A percentile compares a stretch with the other conserved stretches of the same genome.
These are phyloP conservation scores for Darksidea phi DNA, from an alignment of 495 filamentous ascomycete genomes.

Conservation along the genomic window DNA sequence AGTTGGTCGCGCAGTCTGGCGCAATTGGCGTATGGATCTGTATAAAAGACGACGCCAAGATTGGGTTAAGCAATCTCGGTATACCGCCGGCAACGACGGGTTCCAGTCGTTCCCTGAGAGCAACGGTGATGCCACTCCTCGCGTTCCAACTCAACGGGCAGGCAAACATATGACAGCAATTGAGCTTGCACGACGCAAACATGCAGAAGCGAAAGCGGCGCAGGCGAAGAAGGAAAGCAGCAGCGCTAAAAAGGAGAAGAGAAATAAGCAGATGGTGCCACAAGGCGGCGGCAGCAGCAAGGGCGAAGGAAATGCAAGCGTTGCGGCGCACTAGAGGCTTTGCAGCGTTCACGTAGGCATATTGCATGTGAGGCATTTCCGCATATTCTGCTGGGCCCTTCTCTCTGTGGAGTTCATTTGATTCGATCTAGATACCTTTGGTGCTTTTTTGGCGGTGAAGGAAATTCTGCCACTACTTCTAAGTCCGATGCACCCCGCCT, in stretches of 20 bases:
- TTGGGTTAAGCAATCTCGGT: conserved; percentile 70
- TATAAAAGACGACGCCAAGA: conserved; percentile 68
- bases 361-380: too few relatives aligned
- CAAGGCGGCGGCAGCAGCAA: not conserved
- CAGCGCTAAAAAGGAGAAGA: conserved; percentile 12
- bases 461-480: not conserved
- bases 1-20: conserved; percentile 80
- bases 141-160: conserved; percentile 3
- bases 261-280: not conserved
- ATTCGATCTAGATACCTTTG: not conserved
- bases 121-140: conserved; percentile 14
- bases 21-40: conserved; percentile 87
- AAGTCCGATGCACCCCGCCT: too few relatives aligned
- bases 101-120: conserved; percentile 43
- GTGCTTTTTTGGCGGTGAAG: conserved; percentile 9
- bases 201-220: conserved; percentile 39
- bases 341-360: not conserved
- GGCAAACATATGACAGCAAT: conserved; percentile 38
- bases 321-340: conserved; percentile 2
- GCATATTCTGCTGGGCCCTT: not conserved
- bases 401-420: not conserved
- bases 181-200: conserved; percentile 42
- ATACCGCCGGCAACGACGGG: conserved; percentile 43
- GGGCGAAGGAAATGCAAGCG: conserved; percentile 20
- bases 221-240: conserved; percentile 36